Evolutionary conservation across 2,329 filamentous ascomycete species (phyloP), one percentile per base, ranked within the genome.

Genomic region (Bisporella sp.): DNA sequence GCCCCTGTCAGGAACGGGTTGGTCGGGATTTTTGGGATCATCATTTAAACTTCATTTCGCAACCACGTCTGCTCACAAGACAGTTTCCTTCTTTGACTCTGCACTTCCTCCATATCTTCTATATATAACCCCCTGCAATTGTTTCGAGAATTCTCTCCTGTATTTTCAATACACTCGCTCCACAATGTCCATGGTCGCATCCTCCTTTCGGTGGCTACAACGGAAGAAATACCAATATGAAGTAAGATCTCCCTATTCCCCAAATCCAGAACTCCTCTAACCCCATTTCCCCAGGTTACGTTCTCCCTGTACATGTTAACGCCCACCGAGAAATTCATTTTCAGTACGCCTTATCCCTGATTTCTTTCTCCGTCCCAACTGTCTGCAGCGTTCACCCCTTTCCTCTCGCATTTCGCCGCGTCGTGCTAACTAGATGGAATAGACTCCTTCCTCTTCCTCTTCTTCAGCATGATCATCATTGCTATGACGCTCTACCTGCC

Each of bases 191-290:
- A 64, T 61, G 55, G 54, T 62, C 58, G 55, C 55, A 68, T 75
- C 73, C 59, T 70, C 71, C 43, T 76, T 95, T 62, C 79, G 88
- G 58, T 96, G 91, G 89, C 77, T 97, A 59, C 84, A 90, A 70
- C 81, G 91, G 70, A 99, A 99, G 78, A 84, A 91, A 68, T 96
- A 97, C 76, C 93, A 97, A 75, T 90, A 97, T 68, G 93, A 99
- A 73, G 63, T 64, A 48, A 33, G 49, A 39, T 28, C 5, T 29
- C 7, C 21, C 40, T 37, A 12, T 31, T 30, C 21, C 21, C 21
- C 21, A 21, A 21, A 21, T 21, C 21, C 21, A 21, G 21, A 21
- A 21, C 21, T 3, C 21, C 21, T 21, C 21, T 21, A 21, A 21
- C 21, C 3, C 21, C 21, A 21, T 21, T 21, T 73, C 87, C 95